These are phyloP conservation scores for Microbotryomycetes sp. DNA, from an alignment of 1,284 basidiomycete species.

Conservation along the genomic window DNA sequence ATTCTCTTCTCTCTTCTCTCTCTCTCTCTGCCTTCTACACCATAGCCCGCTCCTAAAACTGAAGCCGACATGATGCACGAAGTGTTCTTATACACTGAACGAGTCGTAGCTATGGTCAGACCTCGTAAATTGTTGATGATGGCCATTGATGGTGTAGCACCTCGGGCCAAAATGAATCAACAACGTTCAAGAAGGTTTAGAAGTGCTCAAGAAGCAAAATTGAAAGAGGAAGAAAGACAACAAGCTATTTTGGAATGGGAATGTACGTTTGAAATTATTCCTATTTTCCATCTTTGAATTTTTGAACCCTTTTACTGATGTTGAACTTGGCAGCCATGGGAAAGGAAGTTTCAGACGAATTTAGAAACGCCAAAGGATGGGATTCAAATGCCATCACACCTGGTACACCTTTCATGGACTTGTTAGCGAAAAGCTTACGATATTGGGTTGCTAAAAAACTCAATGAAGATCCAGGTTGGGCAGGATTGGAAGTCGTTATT, in stretches of 20 bases:
- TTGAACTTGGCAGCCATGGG: conserved; percentile 63
- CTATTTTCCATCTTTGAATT: neutral
- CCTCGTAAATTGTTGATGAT: conserved; percentile 94
- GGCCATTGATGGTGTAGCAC: conserved; percentile 98
- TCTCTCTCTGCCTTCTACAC: neutral
- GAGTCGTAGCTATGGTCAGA: conserved; percentile 93
- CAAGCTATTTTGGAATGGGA: conserved; percentile 81
- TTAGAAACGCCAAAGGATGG: conserved; percentile 81
- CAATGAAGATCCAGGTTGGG: conserved; percentile 94
- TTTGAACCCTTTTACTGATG: neutral
- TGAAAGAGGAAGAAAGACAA: conserved; percentile 79
- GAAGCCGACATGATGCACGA: conserved; percentile 99
- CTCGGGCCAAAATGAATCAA: conserved; percentile 99
- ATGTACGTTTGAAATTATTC: conserved; percentile 47
- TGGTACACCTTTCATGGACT: conserved; percentile 94
- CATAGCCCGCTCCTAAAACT: conserved; percentile 82
- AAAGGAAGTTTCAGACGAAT: conserved; percentile 75
- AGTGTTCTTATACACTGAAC: conserved; percentile 92
- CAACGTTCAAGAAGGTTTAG: conserved; percentile 94
- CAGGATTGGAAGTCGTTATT: conserved; percentile 87
- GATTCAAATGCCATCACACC: conserved; percentile 97
- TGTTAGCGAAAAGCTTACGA: conserved; percentile 77
- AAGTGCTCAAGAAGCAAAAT: conserved; percentile 86
- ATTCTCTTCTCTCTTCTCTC: too few relatives aligned
- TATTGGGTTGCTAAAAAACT: conserved; percentile 97